Conservation (phyloP, 2,329 filamentous ascomycete species). For the Verruconis gallopava region DNA sequence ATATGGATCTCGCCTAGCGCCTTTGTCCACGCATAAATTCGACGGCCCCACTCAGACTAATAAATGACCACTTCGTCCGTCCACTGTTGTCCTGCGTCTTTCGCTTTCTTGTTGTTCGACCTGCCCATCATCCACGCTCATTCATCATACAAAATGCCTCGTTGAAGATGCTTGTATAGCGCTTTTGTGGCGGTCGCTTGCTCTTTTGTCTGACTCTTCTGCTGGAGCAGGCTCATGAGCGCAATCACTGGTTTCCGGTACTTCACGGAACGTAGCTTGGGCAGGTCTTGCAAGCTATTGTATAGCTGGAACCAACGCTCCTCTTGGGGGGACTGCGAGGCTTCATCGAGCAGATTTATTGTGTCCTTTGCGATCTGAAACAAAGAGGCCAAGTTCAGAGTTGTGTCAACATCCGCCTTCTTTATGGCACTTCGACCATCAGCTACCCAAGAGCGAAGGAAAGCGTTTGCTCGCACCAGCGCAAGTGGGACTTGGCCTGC, state of each 20-base stretch:
- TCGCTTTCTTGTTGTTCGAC: no score
- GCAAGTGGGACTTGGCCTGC: not conserved
- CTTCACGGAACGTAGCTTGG: not conserved
- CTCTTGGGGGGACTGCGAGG: not conserved
- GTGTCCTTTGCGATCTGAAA: not conserved
- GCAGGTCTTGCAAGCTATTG: not conserved
- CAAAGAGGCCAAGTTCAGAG: not conserved
- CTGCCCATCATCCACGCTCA: no score
- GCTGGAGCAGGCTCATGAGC: not conserved
- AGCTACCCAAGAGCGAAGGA: not conserved
- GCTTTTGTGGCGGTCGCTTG: not conserved
- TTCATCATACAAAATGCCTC: not conserved
- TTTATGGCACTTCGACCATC: not conserved
- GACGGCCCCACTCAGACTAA: no score
- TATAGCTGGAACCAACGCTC: not conserved
- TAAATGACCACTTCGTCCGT: no score
- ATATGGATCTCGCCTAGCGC: no score
- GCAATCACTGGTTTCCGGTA: not conserved
- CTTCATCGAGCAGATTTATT: not conserved
- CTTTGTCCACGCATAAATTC: no score
- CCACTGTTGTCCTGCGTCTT: no score
- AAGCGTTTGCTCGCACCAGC: not conserved
- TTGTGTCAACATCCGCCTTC: not conserved
- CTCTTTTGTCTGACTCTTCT: not conserved
- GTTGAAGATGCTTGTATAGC: not conserved